Conservation (phyloP, 2,329 filamentous ascomycete genomes). For the Achaetomium macrosporum region DNA sequence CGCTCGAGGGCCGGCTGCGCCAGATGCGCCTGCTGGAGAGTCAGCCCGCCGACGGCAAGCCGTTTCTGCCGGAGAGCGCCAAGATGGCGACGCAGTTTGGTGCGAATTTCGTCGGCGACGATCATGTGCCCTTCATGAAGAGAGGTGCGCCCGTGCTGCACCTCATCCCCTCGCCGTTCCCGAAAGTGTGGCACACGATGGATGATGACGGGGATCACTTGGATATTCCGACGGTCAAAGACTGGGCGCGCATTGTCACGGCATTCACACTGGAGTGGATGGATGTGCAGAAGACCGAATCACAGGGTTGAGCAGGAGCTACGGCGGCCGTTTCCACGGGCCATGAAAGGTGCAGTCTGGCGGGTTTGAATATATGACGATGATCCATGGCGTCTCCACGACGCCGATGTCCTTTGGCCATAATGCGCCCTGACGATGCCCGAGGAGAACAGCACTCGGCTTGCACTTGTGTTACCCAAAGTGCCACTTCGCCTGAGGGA, state of each 20-base stretch:
- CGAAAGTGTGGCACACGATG: conserved; percentile 78
- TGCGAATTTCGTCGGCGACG: conserved; percentile 61
- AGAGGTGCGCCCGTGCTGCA: conserved; percentile 88
- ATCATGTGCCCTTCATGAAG: conserved; percentile 85
- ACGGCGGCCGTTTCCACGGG: neutral
- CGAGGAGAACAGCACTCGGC: conserved; percentile 8
- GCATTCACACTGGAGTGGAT: conserved; percentile 90
- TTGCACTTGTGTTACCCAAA: neutral
- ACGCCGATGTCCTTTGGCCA: no score
- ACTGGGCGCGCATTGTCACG: conserved; percentile 81
- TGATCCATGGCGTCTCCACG: neutral
- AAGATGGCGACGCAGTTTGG: conserved; percentile 33
- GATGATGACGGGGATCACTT: conserved; percentile 79
- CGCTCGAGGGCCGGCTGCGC: conserved; percentile 68
- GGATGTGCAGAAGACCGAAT: conserved; percentile 51
- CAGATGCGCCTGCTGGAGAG: conserved; percentile 61
- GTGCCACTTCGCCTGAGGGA: no score
- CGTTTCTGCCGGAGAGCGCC: conserved; percentile 25
- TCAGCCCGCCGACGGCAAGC: conserved; percentile 12
- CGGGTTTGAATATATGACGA: neutral
- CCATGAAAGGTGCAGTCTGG: neutral
- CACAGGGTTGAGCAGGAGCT: neutral
- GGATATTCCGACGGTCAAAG: conserved; percentile 70
- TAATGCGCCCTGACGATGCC: neutral
- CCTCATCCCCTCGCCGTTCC: conserved; percentile 80